phyloP scores from a whole-genome alignment of 2,329 filamentous ascomycete genomes.

The Talaromyces sp. region DNA sequence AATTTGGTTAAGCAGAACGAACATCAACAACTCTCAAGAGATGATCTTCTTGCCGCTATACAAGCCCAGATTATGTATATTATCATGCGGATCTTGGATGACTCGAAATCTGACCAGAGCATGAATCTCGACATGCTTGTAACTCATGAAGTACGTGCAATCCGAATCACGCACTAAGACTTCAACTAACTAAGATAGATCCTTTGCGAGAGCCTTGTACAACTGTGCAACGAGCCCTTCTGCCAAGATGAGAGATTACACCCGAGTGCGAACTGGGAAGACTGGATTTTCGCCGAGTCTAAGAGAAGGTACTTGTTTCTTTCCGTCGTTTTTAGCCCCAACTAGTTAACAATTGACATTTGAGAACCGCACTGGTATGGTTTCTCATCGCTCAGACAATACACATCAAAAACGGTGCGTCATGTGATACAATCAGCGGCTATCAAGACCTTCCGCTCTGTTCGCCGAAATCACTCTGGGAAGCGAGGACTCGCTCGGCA shows the following conservation, averaged over 20 bases:
- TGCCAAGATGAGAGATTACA: slow-evolving; percentile 12
- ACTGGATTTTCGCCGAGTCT: slow-evolving; percentile 13
- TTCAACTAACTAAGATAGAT: background rate
- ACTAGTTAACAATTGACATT: background rate
- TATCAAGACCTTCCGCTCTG: slow-evolving; percentile 6
- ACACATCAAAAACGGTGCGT: slow-evolving; percentile 2
- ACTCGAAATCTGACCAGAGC: background rate
- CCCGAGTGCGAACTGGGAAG: slow-evolving; percentile 8
- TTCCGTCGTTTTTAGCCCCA: background rate
- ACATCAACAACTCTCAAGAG: background rate
- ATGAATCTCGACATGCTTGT: slow-evolving; percentile 6
- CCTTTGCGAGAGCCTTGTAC: slow-evolving; percentile 9
- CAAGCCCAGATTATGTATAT: slow-evolving; percentile 14
- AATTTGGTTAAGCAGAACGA: background rate
- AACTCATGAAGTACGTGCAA: background rate
- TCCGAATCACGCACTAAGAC: background rate
- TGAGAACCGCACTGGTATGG: slow-evolving; percentile 6
- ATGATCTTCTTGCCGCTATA: slow-evolving; percentile 2
- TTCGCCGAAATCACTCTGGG: slow-evolving; percentile 9
- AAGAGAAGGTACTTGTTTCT: slow-evolving; percentile 1
- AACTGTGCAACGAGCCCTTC: slow-evolving; percentile 12
- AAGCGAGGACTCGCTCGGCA: background rate
- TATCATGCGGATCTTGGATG: slow-evolving; percentile 11
- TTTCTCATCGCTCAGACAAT: slow-evolving; percentile 8
- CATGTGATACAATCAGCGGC: slow-evolving; percentile 4